Conservation (phyloP, 768 basidiomycete species). For the Trametes cubensis region DNA sequence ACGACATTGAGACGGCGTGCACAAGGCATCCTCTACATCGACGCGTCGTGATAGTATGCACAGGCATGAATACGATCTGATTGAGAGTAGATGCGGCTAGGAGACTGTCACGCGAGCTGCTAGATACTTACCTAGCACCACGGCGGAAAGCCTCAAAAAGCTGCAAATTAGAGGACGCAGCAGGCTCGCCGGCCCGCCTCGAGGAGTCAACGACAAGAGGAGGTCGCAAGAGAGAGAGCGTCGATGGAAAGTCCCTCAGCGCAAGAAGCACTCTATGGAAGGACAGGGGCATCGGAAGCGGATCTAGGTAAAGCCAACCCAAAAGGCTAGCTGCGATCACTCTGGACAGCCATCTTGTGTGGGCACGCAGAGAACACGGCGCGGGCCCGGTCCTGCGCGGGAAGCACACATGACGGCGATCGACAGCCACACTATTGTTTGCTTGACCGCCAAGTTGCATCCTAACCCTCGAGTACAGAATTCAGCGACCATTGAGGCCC, state of each 20-base stretch:
- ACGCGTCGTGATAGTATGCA: too few relatives aligned
- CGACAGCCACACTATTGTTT: background rate
- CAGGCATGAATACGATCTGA: too few relatives aligned
- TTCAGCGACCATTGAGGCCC: too few relatives aligned
- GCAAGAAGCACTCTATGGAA: background rate
- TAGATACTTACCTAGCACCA: background rate
- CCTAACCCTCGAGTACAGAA: too few relatives aligned
- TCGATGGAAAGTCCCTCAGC: background rate
- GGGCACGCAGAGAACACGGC: background rate
- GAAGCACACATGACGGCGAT: conserved; percentile 6
- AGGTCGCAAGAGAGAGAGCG: background rate
- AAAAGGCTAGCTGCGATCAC: conserved; percentile 10
- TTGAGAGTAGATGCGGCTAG: too few relatives aligned
- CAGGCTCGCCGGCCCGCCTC: background rate
- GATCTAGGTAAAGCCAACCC: background rate
- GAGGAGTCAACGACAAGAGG: background rate
- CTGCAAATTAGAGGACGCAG: background rate
- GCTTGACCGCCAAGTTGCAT: background rate
- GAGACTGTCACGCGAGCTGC: background rate
- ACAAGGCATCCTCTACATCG: background rate
- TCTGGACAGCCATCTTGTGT: too few relatives aligned
- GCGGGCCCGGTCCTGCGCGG: background rate
- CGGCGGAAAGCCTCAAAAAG: background rate
- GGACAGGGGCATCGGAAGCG: conserved; percentile 6
- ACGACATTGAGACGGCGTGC: background rate